Percentiles rank a stretch among this genome's conserved stretches.
These are phyloP conservation scores for Tetrastigma voinierianum DNA, from an alignment of 164 flowering plant genomes.

Conservation along the genomic window DNA sequence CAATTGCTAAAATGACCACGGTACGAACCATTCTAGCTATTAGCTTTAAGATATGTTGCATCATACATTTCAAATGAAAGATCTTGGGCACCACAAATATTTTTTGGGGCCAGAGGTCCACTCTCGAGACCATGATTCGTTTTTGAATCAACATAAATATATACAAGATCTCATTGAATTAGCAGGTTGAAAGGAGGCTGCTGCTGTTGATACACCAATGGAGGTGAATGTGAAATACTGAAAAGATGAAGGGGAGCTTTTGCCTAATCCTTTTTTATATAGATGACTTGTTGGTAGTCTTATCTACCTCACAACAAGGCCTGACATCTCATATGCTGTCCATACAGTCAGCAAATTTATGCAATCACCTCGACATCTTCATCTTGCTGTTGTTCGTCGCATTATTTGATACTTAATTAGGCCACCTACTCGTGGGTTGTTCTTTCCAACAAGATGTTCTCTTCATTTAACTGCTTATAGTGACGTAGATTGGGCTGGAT, in stretches of 20 bases:
- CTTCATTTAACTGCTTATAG: background rate
- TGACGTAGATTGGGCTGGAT: too few relatives aligned
- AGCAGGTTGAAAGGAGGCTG: background rate
- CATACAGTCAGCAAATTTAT: background rate
- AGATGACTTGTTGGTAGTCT: background rate
- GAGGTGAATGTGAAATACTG: too few relatives aligned
- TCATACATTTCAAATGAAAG: background rate
- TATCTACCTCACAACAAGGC: background rate
- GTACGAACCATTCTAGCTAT: too few relatives aligned
- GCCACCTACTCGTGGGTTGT: background rate
- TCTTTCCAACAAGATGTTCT: background rate
- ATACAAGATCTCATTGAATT: too few relatives aligned
- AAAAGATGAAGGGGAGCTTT: too few relatives aligned
- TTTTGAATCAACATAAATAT: background rate
- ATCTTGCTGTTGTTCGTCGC: background rate
- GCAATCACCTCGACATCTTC: too few relatives aligned
- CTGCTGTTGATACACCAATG: background rate
- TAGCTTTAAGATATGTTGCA: background rate
- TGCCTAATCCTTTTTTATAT: too few relatives aligned
- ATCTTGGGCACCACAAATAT: constrained; percentile 1
- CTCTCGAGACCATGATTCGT: background rate
- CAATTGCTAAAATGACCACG: too few relatives aligned
- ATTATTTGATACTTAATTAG: background rate
- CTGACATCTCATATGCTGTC: background rate
- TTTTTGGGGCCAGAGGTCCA: background rate